These are phyloP conservation scores for Gastrodia elata DNA, from an alignment of 106 monocot genomes.

Conservation along the genomic window DNA sequence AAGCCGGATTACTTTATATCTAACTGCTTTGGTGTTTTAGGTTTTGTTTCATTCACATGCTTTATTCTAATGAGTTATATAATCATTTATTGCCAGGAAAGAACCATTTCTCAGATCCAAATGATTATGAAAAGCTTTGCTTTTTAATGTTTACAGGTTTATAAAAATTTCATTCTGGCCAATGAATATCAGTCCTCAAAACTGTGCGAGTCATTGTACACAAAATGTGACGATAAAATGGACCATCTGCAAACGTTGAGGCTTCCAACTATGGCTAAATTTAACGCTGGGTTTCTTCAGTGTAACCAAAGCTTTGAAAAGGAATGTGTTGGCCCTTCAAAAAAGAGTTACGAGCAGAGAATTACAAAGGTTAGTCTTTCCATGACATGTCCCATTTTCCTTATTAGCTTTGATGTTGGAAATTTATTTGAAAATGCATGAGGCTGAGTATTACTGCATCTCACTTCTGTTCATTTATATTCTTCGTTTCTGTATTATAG, in stretches of 20 bases:
- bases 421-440: neutral
- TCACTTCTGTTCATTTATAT: neutral
- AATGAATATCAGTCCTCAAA: constrained; percentile 94
- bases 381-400: neutral
- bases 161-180: constrained; percentile 51
- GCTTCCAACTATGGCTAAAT: constrained; percentile 98
- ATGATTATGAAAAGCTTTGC: neutral
- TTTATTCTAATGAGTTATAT: neutral
- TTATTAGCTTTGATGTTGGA: neutral
- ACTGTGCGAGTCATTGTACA: constrained; percentile 70
- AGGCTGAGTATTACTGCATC: neutral
- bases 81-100: neutral
- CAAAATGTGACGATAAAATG: constrained; percentile 90
- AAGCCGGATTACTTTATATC: neutral
- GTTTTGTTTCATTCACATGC: neutral
- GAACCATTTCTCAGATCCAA: neutral
- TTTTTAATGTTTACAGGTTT: constrained; percentile 31
- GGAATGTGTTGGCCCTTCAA: constrained; percentile 85
- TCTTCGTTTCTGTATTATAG: neutral
- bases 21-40: neutral
- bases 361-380: constrained; percentile 62
- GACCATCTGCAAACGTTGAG: constrained; percentile 85
- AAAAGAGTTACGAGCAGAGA: constrained; percentile 51
- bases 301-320: constrained; percentile 79
- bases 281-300: constrained; percentile 83